Base-by-base conservation (phyloP, 331 rosid species). In the Pyrus hybrid region DNA sequence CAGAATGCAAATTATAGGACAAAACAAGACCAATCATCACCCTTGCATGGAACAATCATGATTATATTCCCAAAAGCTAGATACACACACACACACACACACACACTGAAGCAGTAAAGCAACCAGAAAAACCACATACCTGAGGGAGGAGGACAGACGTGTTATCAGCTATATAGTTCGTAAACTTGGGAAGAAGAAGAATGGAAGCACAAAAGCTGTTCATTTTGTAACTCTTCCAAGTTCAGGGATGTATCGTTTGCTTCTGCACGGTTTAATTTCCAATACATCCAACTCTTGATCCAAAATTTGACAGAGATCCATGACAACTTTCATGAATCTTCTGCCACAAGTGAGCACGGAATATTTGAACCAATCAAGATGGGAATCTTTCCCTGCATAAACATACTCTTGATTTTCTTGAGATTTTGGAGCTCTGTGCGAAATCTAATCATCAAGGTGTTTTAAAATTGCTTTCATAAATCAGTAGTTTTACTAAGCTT, bases 291-390 rank as follows among this genome's bases (percentile, higher is more conserved):
- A 85, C 78, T 94, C 99, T 80, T 94, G 99, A 84, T 94, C 99
- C 86, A 94, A 82, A 85, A 92, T 97, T 82, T 94, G 99, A 85
- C 97, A 94, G 63, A 92, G 96, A 92, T 94, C 99, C 99, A 94
- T 94, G 79, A 94, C 97, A 81, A 94, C 97, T 94, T 87, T 94
- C 97, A 81, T 94, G 99, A 70, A 94, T 89, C 89, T 94, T 94
- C 84, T 94, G 99, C 99, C 99, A 94, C 89, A 94, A 83, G 83
- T 94, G 99, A 33, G 99, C 99, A 81, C 99, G 86, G 83, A 94
- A 94, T 54, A 94, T 94, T 86, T 94, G 99, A 75, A 94, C 90
- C 58, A 92, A 86, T 22, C 93, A 94, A 79, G 49, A 97, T 94
- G 16, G 99, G 99, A 74, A 94, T 94, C 81, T 94, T 94, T 69